Conservation (phyloP, 129 eudicot genomes). For the Flaveria bidentis region DNA sequence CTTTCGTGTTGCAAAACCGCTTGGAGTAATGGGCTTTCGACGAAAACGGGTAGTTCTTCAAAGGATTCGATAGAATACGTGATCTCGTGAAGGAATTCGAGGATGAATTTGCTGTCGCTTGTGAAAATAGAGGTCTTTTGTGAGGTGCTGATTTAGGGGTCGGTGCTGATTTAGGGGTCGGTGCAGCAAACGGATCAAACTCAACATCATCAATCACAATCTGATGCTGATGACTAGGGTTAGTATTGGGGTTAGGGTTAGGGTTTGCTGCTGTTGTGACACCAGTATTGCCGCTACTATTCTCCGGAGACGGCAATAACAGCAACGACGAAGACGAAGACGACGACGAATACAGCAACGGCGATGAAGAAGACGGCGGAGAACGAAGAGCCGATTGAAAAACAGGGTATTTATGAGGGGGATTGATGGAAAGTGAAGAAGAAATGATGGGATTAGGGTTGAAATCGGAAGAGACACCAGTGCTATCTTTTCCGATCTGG, state of each 20-base stretch:
- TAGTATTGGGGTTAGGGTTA: constrained; percentile 28
- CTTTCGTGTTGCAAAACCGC: constrained; percentile 37
- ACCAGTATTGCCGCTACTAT: constrained; percentile 2
- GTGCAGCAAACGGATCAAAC: constrained; percentile 32
- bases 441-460: constrained; percentile 63
- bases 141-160: constrained; percentile 58
- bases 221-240: constrained; percentile 37
- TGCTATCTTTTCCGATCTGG: constrained; percentile 99
- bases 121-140: constrained; percentile 56
- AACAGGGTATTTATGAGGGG: constrained; percentile 39
- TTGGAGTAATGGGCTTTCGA: constrained; percentile 32
- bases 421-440: not conserved
- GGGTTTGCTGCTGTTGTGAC: constrained; percentile 13
- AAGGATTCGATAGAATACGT: constrained; percentile 51
- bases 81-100: constrained; percentile 45
- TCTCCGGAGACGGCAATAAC: constrained; percentile 20
- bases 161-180: constrained; percentile 43
- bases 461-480: constrained; percentile 98
- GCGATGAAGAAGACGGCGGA: constrained; percentile 14
- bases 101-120: constrained; percentile 31
- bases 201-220: constrained; percentile 38
- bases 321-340: not conserved
- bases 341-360: constrained; percentile 24
- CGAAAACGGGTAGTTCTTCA: constrained; percentile 45
- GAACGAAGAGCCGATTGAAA: constrained; percentile 25